These are phyloP conservation scores for Rhizopogon vesiculosus DNA, from an alignment of 768 basidiomycete genomes.

Conservation along the genomic window DNA sequence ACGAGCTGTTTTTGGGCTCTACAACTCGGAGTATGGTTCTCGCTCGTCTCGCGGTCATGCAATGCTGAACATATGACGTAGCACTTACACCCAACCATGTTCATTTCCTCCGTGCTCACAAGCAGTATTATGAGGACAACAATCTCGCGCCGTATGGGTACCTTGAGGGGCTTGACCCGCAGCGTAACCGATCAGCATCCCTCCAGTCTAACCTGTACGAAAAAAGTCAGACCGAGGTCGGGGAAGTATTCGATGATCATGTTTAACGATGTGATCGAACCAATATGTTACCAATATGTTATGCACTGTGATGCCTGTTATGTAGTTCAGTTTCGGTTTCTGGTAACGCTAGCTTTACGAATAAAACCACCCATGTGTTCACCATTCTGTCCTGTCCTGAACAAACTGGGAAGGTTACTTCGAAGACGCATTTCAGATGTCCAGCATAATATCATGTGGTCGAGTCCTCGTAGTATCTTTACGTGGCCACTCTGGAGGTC, in stretches of 20 bases:
- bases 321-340: not conserved
- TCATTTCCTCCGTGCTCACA: constrained; percentile 16
- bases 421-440: not conserved
- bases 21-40: constrained; percentile 49
- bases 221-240: not conserved
- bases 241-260: not conserved
- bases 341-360: not conserved
- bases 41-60: not conserved
- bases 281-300: too few species aligned
- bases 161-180: constrained; percentile 10
- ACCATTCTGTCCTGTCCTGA: not conserved
- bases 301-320: not conserved
- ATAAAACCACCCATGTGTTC: not conserved
- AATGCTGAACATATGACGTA: constrained; percentile 10
- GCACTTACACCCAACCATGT: constrained; percentile 20
- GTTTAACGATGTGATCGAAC: constrained; percentile 6
- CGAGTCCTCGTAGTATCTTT: too few species aligned
- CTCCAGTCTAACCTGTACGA: constrained; percentile 2
- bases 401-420: not conserved
- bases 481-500: too few species aligned
- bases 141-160: constrained; percentile 16
- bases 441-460: too few species aligned
- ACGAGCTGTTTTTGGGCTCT: constrained; percentile 55
- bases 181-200: constrained; percentile 3
- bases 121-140: constrained; percentile 21